Conservation (phyloP, 768 basidiomycete genomes). For the Macrolepiota dolichaula region DNA sequence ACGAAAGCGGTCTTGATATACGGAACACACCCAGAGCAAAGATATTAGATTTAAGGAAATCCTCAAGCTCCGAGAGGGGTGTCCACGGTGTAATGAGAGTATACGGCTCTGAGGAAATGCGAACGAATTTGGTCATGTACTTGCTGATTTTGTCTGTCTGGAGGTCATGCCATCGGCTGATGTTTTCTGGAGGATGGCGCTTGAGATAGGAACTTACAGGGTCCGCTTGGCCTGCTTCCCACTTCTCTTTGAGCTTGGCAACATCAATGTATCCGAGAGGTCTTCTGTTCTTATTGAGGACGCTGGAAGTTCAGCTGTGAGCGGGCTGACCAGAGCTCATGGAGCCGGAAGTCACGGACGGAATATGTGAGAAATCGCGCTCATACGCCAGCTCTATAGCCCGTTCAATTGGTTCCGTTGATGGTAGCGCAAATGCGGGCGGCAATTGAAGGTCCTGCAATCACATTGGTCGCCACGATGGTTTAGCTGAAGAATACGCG, state of each 20-base stretch:
- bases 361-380: constrained; percentile 91
- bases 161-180: background rate
- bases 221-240: constrained; percentile 70
- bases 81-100: constrained; percentile 79
- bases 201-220: constrained; percentile 46
- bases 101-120: constrained; percentile 62
- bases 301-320: constrained; percentile 38
- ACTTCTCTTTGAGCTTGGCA: constrained; percentile 66
- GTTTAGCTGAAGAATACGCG: background rate
- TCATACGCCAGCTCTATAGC: constrained; percentile 91
- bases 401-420: constrained; percentile 63
- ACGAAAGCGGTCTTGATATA: background rate
- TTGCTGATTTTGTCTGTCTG: constrained; percentile 69
- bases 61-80: constrained; percentile 76
- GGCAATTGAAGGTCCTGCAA: constrained; percentile 71
- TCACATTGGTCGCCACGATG: background rate
- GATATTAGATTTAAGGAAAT: constrained; percentile 66
- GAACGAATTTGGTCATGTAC: constrained; percentile 75
- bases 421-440: constrained; percentile 81
- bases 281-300: constrained; percentile 66
- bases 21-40: constrained; percentile 66
- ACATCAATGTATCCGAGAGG: constrained; percentile 88
- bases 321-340: background rate
- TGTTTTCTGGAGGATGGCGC: background rate
- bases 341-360: constrained; percentile 41